Percentiles rank a stretch among this genome's conserved stretches.
phyloP scores from a whole-genome alignment of 2,329 filamentous ascomycete species.

The Passalora sequoiae region DNA sequence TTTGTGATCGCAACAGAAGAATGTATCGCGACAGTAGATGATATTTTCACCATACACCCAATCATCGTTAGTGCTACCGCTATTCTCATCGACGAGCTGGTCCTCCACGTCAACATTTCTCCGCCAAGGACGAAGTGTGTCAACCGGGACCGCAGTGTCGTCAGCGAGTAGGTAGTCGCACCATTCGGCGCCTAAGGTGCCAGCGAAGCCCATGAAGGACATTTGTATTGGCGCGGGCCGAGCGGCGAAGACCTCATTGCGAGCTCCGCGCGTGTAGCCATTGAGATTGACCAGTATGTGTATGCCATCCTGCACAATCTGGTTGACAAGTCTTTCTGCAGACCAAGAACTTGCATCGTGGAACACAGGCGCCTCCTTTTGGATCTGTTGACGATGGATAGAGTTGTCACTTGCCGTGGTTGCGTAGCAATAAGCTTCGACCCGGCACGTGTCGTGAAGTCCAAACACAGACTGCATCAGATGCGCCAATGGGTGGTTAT shows the following conservation, averaged over 20 bases:
- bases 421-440: conserved; percentile 89
- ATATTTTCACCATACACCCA: conserved; percentile 98
- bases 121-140: conserved; percentile 74
- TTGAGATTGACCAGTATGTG: conserved; percentile 98
- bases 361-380: conserved; percentile 86
- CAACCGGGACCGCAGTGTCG: conserved; percentile 73
- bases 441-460: conserved; percentile 67
- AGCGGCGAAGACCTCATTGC: conserved; percentile 95
- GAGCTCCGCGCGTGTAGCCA: conserved; percentile 91
- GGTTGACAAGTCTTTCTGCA: conserved; percentile 73
- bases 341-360: conserved; percentile 83
- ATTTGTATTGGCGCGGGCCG: conserved; percentile 93
- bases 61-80: conserved; percentile 57
- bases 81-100: conserved; percentile 56
- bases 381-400: conserved; percentile 83
- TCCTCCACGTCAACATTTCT: conserved; percentile 71
- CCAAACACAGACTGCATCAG: conserved; percentile 99
- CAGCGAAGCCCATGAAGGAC: conserved; percentile 99
- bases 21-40: conserved; percentile 87
- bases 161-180: conserved; percentile 96
- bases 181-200: conserved; percentile 94
- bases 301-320: conserved; percentile 81
- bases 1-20: conserved; percentile 96
- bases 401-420: conserved; percentile 90
- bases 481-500: conserved; percentile 94